Evolutionary conservation across 2,329 filamentous ascomycete genomes (phyloP).

Genomic region (Neurospora sp.): DNA sequence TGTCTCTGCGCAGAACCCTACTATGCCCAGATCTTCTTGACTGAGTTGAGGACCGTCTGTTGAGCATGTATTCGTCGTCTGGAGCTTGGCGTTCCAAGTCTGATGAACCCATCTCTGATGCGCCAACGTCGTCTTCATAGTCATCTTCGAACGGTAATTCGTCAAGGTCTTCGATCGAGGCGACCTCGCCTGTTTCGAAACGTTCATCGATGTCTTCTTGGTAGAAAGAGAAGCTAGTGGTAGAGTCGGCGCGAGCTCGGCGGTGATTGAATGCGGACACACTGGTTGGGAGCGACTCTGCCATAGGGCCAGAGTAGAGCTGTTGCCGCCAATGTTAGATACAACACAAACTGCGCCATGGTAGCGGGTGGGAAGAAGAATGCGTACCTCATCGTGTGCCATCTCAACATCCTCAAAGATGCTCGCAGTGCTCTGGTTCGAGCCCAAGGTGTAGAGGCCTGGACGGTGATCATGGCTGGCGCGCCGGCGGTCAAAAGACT

Average conservation of each 20-base stretch:
- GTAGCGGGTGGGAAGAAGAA: conserved; percentile 1
- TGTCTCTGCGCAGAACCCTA: conserved; percentile 63
- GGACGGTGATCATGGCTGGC: conserved; percentile 8
- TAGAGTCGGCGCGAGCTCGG: conserved; percentile 71
- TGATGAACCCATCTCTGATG: conserved; percentile 24
- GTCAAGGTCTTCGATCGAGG: conserved; percentile 26
- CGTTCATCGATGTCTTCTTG: conserved; percentile 54
- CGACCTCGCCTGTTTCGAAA: conserved; percentile 17
- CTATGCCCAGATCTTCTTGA: conserved; percentile 48
- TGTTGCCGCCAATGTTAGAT: conserved; percentile 19
- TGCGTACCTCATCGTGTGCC: conserved; percentile 80
- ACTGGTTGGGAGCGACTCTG: conserved; percentile 92
- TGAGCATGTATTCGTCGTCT: conserved; percentile 39
- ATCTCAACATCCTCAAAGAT: conserved; percentile 96
- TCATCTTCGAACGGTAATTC: conserved; percentile 32
- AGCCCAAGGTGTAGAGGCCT: conserved; percentile 53
- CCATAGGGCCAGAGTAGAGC: conserved; percentile 85
- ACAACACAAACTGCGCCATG: neutral
- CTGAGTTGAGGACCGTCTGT: conserved; percentile 52
- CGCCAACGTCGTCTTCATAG: conserved; percentile 28
- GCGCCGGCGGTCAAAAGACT: conserved; percentile 13
- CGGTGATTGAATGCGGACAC: conserved; percentile 86
- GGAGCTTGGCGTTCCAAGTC: conserved; percentile 25
- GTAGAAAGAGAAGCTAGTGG: conserved; percentile 82
- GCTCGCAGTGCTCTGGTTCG: conserved; percentile 66